phyloP scores from a whole-genome alignment of 2,329 filamentous ascomycete species.

The Pezicula radicicola region DNA sequence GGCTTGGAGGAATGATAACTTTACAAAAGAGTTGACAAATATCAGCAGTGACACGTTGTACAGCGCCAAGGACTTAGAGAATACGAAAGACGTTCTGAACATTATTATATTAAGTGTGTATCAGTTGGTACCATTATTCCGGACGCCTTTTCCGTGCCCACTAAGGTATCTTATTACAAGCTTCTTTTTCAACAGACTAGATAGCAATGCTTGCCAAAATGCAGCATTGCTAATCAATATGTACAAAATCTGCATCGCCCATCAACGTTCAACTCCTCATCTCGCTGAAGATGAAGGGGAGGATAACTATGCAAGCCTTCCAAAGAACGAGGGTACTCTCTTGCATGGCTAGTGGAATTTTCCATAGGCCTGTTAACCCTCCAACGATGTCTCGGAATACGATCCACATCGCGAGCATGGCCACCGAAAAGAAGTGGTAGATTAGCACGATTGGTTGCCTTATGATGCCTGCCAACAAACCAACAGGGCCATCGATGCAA shows the following conservation, averaged over 20 bases:
- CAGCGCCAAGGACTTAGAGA: too few species aligned
- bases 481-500: constrained; percentile 74
- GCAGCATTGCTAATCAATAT: neutral
- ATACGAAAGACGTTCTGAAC: too few species aligned
- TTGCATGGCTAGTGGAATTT: constrained; percentile 61
- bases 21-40: too few species aligned
- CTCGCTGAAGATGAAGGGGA: constrained; percentile 77
- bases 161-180: neutral
- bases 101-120: too few species aligned
- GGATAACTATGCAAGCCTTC: constrained; percentile 78
- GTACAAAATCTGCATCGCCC: too few species aligned
- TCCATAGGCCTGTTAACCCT: constrained; percentile 45
- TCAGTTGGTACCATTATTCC: neutral
- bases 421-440: constrained; percentile 93
- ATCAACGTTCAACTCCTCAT: constrained; percentile 31
- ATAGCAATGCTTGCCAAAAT: neutral
- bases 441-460: constrained; percentile 74
- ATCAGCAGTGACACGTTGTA: too few species aligned
- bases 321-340: constrained; percentile 70
- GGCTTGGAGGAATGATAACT: too few species aligned
- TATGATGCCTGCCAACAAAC: constrained; percentile 79
- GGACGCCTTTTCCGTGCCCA: neutral
- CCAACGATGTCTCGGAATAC: constrained; percentile 41
- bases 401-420: constrained; percentile 80
- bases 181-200: neutral